A percentile compares a stretch with the other conserved stretches of the same genome.
Evolutionary conservation across 345 rosid genomes (phyloP).

Genomic region (Euclidium syriacum): DNA sequence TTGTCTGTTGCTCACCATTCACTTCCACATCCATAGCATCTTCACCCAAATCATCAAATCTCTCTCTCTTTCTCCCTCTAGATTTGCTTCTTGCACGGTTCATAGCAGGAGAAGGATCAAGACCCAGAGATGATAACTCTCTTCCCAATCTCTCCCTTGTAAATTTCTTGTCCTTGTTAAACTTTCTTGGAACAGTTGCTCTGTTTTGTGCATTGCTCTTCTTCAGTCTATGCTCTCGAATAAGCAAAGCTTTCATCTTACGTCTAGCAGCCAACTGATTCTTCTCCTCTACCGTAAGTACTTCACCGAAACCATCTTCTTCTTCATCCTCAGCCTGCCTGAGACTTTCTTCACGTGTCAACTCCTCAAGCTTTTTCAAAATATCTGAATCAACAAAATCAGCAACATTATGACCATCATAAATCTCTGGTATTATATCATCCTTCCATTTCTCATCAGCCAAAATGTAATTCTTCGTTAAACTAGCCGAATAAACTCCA

Average conservation of each 20-base stretch:
- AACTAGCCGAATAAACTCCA: slow-evolving; percentile 86
- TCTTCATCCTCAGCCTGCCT: slow-evolving; percentile 49
- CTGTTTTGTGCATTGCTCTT: slow-evolving; percentile 77
- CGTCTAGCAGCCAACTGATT: slow-evolving; percentile 51
- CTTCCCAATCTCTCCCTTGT: slow-evolving; percentile 71
- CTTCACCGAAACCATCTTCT: slow-evolving; percentile 58
- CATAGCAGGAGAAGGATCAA: slow-evolving; percentile 65
- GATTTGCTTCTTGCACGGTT: slow-evolving; percentile 66
- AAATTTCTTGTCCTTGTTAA: slow-evolving; percentile 63
- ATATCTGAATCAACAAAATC: slow-evolving; percentile 91
- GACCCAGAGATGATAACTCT: slow-evolving; percentile 56
- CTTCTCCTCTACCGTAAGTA: slow-evolving; percentile 68
- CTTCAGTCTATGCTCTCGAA: slow-evolving; percentile 71
- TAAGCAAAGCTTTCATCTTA: slow-evolving; percentile 62
- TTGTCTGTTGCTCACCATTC: slow-evolving; percentile 39
- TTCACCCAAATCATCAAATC: slow-evolving; percentile 40
- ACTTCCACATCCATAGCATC: slow-evolving; percentile 53
- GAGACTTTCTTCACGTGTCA: slow-evolving; percentile 70
- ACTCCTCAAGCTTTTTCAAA: slow-evolving; percentile 69
- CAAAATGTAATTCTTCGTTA: slow-evolving; percentile 76
- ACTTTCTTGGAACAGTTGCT: slow-evolving; percentile 66
- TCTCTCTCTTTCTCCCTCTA: slow-evolving; percentile 73
- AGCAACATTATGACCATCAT: slow-evolving; percentile 87
- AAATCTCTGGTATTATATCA: slow-evolving; percentile 85
- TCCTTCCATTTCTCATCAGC: slow-evolving; percentile 85